Conservation (phyloP, 2,329 filamentous ascomycete genomes). For the Fusarium sp. region DNA sequence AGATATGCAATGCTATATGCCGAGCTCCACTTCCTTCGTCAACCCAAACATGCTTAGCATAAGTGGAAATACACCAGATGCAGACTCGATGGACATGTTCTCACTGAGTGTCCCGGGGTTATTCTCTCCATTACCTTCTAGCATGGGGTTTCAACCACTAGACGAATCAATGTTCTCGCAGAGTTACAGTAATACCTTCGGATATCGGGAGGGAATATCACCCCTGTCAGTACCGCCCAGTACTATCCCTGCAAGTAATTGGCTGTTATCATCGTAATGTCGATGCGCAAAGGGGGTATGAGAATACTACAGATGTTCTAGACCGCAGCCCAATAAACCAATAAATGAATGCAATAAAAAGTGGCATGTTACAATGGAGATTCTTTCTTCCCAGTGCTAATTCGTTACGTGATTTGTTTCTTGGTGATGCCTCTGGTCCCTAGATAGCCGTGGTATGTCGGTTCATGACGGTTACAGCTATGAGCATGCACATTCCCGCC, state of each 20-base stretch:
- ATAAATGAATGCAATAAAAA: no score
- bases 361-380: no score
- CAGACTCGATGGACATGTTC: neutral
- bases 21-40: neutral
- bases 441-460: no score
- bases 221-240: neutral
- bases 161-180: neutral
- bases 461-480: no score
- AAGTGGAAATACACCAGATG: neutral
- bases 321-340: no score
- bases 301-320: neutral
- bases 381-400: no score
- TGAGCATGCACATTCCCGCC: no score
- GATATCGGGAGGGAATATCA: neutral
- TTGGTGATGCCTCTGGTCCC: no score
- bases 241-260: neutral
- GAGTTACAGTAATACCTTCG: neutral
- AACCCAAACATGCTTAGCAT: neutral
- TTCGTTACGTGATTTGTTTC: no score
- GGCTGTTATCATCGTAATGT: neutral
- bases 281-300: neutral
- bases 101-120: neutral
- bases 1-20: neutral
- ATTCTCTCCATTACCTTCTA: neutral
- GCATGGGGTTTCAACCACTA: neutral